Conservation (phyloP, 306 rosid genomes). For the Cucurbita maxima region DNA sequence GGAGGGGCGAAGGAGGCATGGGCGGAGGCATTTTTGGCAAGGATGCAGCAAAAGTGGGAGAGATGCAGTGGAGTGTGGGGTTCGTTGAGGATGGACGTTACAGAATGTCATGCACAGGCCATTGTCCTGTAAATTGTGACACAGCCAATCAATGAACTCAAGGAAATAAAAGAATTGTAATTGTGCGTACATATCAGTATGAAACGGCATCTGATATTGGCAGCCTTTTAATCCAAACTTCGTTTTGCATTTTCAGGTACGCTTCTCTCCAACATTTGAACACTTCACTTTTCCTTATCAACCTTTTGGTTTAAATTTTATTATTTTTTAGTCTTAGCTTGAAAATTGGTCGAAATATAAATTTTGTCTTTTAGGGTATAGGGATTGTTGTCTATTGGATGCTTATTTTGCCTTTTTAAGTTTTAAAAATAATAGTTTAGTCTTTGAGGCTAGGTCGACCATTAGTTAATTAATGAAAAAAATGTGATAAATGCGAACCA, state of each 20-base stretch:
- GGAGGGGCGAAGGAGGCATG: slow-evolving; percentile 60
- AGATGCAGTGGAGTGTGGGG: slow-evolving; percentile 56
- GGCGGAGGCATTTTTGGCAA: slow-evolving; percentile 48
- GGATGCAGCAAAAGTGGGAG: slow-evolving; percentile 53
- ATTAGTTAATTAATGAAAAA: not conserved
- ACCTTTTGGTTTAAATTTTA: not conserved
- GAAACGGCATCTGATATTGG: not conserved
- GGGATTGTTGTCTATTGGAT: not conserved
- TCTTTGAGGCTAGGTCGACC: not conserved
- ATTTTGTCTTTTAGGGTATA: not conserved
- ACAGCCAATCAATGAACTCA: not conserved
- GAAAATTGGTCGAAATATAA: not conserved
- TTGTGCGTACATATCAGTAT: not conserved
- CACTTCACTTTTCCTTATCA: not conserved
- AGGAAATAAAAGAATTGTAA: not conserved
- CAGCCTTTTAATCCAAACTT: not conserved
- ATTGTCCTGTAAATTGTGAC: slow-evolving; percentile 38
- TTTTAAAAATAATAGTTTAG: not conserved
- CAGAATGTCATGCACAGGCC: slow-evolving; percentile 58
- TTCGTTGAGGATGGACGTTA: slow-evolving; percentile 54
- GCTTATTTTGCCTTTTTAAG: not conserved
- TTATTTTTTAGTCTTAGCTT: not conserved
- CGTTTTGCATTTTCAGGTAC: not conserved
- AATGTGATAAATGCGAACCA: no score
- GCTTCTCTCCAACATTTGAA: not conserved